Conservation (phyloP, 495 filamentous ascomycete species). For the Penicillium robsamsonii region DNA sequence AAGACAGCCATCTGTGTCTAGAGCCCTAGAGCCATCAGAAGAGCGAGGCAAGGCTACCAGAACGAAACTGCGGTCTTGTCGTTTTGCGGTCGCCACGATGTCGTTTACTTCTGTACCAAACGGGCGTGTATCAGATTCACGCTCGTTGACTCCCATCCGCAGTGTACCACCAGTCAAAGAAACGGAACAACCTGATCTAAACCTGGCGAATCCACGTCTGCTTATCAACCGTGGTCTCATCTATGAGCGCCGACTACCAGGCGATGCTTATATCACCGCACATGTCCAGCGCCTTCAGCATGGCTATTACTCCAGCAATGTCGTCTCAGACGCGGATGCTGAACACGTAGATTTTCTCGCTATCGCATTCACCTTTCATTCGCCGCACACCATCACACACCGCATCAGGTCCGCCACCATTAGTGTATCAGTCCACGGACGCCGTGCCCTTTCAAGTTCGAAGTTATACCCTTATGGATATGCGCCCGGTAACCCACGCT, state of each 20-base stretch:
- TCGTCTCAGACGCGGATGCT: constrained; percentile 41
- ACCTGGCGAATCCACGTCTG: constrained; percentile 43
- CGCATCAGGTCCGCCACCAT: constrained; percentile 52
- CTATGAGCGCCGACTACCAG: constrained; percentile 51
- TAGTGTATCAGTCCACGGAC: constrained; percentile 34
- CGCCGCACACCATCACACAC: constrained; percentile 38
- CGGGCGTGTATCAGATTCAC: neutral
- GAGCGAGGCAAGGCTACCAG: constrained; percentile 7
- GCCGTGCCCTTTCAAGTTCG: constrained; percentile 10
- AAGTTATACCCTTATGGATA: constrained; percentile 7
- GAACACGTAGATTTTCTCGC: constrained; percentile 52
- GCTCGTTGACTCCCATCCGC: neutral
- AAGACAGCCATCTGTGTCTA: constrained; percentile 3
- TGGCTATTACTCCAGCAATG: constrained; percentile 44
- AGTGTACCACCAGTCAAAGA: constrained; percentile 4
- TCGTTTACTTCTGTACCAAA: constrained; percentile 10
- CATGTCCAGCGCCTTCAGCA: constrained; percentile 53
- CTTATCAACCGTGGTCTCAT: constrained; percentile 47
- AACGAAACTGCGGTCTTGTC: constrained; percentile 14
- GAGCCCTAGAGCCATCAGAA: constrained; percentile 23
- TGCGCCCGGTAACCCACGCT: constrained; percentile 34
- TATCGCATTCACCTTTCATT: constrained; percentile 51
- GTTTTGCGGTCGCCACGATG: constrained; percentile 11
- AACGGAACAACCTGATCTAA: constrained; percentile 29
- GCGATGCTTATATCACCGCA: constrained; percentile 51